phyloP scores from a whole-genome alignment of 179 eudicot species.

The Beta lomatogona region DNA sequence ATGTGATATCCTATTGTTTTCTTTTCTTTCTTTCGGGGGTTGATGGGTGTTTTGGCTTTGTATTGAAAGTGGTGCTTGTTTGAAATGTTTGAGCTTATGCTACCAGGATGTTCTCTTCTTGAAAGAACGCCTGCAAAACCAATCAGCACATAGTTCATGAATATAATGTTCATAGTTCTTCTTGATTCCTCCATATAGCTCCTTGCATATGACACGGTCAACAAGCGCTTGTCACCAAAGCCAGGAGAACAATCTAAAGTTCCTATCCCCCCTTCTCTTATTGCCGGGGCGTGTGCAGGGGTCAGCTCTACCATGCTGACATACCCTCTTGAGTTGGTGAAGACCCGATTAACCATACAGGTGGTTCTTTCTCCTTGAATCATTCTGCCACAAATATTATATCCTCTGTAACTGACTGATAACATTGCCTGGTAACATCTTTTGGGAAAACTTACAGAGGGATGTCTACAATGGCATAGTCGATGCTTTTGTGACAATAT shows the following conservation, averaged over 20 bases:
- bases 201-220: slow-evolving; percentile 82
- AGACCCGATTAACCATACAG: slow-evolving; percentile 94
- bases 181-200: slow-evolving; percentile 46
- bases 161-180: slow-evolving; percentile 15
- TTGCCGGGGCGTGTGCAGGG: slow-evolving; percentile 92
- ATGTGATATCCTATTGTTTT: not conserved
- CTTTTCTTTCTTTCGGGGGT: not conserved
- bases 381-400: not conserved
- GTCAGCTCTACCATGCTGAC: slow-evolving; percentile 76
- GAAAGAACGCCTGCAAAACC: not conserved
- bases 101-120: not conserved
- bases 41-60: not conserved
- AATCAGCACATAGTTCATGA: not conserved
- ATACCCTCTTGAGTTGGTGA: slow-evolving; percentile 92
- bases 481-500: slow-evolving; percentile 72
- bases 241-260: slow-evolving; percentile 63
- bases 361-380: slow-evolving; percentile 32
- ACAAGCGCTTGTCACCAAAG: slow-evolving; percentile 69
- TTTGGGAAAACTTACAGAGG: slow-evolving; percentile 48
- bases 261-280: slow-evolving; percentile 69
- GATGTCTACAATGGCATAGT: slow-evolving; percentile 70
- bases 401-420: not conserved
- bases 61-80: not conserved
- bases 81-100: not conserved
- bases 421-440: not conserved